Evolutionary conservation across 1,139 yeast genomes (phyloP).

Genomic region (Saccharomyces hybrid): DNA sequence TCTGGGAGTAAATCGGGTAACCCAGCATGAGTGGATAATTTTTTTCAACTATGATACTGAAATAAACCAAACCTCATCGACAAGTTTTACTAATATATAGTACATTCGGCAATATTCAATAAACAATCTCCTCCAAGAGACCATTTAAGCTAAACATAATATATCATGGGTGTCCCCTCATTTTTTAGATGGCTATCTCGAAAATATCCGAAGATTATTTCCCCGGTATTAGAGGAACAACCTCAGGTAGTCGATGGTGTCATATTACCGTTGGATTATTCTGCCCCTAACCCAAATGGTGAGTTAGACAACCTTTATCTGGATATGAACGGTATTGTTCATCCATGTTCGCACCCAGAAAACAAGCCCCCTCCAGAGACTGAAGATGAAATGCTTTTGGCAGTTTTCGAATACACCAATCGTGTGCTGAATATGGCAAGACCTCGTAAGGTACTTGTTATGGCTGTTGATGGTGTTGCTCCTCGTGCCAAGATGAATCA

Average conservation of each 20-base stretch:
- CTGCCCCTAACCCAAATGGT: conserved; percentile 86
- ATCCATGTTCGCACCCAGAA: conserved; percentile 96
- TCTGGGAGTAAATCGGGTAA: no score
- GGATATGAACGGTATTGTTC: conserved; percentile 97
- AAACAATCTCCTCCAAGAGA: neutral
- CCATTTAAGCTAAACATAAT: neutral
- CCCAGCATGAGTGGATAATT: no score
- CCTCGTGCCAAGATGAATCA: conserved; percentile 99
- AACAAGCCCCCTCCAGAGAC: conserved; percentile 89
- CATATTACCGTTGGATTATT: conserved; percentile 57
- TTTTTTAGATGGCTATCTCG: conserved; percentile 92
- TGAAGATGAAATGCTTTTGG: conserved; percentile 91
- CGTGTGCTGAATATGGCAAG: conserved; percentile 87
- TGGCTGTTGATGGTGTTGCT: conserved; percentile 98
- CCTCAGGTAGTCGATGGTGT: conserved; percentile 48
- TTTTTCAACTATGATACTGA: no score
- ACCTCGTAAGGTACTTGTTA: conserved; percentile 84
- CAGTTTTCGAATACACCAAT: conserved; percentile 82
- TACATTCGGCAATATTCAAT: neutral
- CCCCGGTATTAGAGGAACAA: conserved; percentile 80
- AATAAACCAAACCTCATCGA: no score
- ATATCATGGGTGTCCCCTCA: conserved; percentile 80
- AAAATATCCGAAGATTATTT: conserved; percentile 89
- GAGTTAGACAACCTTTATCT: conserved; percentile 85
- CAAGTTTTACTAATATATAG: no score